Conservation (phyloP, 2,329 filamentous ascomycete species). For the Pestalotiopsis sp. region DNA sequence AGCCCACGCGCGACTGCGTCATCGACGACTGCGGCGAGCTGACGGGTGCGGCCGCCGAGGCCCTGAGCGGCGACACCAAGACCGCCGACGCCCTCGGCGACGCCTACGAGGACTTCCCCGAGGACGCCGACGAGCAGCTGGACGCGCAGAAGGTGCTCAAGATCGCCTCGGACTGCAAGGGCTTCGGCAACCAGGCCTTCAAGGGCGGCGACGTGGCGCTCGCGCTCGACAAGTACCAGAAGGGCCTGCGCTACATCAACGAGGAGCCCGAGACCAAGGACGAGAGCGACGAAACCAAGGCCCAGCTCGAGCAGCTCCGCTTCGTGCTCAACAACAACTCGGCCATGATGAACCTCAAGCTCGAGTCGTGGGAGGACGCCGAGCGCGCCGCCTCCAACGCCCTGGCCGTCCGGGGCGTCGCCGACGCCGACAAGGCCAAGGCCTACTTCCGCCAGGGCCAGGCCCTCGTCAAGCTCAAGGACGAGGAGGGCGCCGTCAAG, state of each 20-base stretch:
- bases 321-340: conserved; percentile 89
- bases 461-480: conserved; percentile 76
- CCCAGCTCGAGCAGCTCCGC: conserved; percentile 72
- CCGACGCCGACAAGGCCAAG: conserved; percentile 84
- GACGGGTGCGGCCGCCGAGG: conserved; percentile 65
- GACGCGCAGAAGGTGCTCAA: conserved; percentile 70
- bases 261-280: conserved; percentile 67
- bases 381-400: conserved; percentile 73
- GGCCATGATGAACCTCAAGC: conserved; percentile 83
- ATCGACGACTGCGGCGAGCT: conserved; percentile 89
- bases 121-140: conserved; percentile 69
- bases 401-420: conserved; percentile 65
- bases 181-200: conserved; percentile 90
- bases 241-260: conserved; percentile 67
- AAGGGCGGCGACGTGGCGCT: conserved; percentile 72
- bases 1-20: conserved; percentile 71
- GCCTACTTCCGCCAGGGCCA: conserved; percentile 81
- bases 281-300: conserved; percentile 68
- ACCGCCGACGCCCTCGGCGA: conserved; percentile 81
- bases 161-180: conserved; percentile 85
- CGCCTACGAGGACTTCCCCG: conserved; percentile 92
- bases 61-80: conserved; percentile 63
- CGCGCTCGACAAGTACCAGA: conserved; percentile 90
- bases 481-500: conserved; percentile 78
- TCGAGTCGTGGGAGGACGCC: conserved; percentile 71